phyloP scores from a whole-genome alignment of 2,329 filamentous ascomycete species.

The Curvularia lunata region DNA sequence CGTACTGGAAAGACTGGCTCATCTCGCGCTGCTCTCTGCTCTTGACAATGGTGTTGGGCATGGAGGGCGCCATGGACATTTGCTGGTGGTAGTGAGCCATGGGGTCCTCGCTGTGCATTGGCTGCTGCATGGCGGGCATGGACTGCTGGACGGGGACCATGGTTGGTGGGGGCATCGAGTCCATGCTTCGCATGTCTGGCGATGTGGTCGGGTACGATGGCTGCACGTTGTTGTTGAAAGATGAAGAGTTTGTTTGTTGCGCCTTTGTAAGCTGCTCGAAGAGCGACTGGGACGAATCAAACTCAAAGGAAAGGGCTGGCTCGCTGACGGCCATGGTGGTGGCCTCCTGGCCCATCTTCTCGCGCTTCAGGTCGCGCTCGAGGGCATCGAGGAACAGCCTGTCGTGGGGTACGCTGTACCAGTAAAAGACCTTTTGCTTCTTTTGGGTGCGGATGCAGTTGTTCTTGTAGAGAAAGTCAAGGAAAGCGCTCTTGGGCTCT shows the following conservation, averaged over 20 bases:
- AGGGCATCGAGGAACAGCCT: slow-evolving; percentile 95
- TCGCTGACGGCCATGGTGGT: slow-evolving; percentile 97
- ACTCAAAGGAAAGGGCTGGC: slow-evolving; percentile 96
- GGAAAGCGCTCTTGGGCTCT: slow-evolving; percentile 97
- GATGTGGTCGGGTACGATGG: slow-evolving; percentile 80
- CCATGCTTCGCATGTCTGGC: slow-evolving; percentile 86
- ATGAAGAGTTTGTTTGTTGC: slow-evolving; percentile 97
- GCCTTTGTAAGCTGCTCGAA: slow-evolving; percentile 99
- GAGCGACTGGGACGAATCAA: slow-evolving; percentile 97
- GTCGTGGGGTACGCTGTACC: slow-evolving; percentile 99
- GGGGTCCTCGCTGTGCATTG: slow-evolving; percentile 67
- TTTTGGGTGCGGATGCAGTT: slow-evolving; percentile 99
- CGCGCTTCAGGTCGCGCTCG: slow-evolving; percentile 95
- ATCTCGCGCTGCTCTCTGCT: slow-evolving; percentile 84
- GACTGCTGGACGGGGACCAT: slow-evolving; percentile 66
- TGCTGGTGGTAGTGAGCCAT: slow-evolving; percentile 76
- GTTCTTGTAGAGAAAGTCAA: slow-evolving; percentile 99
- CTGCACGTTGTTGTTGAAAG: slow-evolving; percentile 76
- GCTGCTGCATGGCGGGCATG: slow-evolving; percentile 49
- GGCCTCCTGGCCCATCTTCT: slow-evolving; percentile 99
- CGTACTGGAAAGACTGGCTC: slow-evolving; percentile 76
- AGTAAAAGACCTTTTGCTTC: slow-evolving; percentile 99
- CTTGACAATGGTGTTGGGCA: slow-evolving; percentile 79
- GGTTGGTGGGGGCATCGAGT: slow-evolving; percentile 90
- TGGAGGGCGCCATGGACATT: slow-evolving; percentile 74